Base-by-base conservation (phyloP, 2,329 filamentous ascomycete genomes). In the Ramichloridium luteum region DNA sequence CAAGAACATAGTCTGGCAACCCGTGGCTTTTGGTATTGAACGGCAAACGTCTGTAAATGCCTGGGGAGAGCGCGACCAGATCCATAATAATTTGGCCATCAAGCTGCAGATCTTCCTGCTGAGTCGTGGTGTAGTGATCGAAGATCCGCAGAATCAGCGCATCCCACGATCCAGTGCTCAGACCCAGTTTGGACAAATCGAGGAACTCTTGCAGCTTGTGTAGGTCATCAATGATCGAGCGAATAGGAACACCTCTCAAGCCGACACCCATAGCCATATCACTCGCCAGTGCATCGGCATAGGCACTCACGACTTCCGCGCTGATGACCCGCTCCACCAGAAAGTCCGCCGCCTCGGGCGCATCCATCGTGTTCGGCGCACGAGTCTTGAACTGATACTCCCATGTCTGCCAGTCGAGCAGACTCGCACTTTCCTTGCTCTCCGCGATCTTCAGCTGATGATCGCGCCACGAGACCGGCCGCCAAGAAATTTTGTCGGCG, bases 291-390 rank as follows among this genome's bases (percentile, higher is more conserved):
- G 62, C 66, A 43, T 72, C 67, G 16, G 72, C 54, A 25, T 73
- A 61, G 4, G 68, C 65, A 31, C 63, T 56, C 15, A 75, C 60
- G 8, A 76, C 62, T 50, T 77, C 73, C 25, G 60, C 59, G 44
- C 70, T 75, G 43, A 77, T 63, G 0, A 67, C 73, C 30, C 58
- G 52, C 22, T 52, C 50, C 6, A 61, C 56, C 23, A 47, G 44
- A 6, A 35, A 15, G 3, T 25, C 17, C 13, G 34, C 23, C 5
- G 27, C 30, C 4, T 31, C 16, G 2, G 35, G 27, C 6, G 33
- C 31, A 23, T 49, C 43, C 37, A 44, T 46, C 6, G 32, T 44
- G 6, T 37, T 27, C 17, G 35, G 13, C 32, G 39, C 13, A 22
- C 33, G 46, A 4, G 45, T 49, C 25, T 51, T 50, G 38, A 52